These are phyloP conservation scores for Phytophthora hibernalis DNA, from an alignment of 352 stramenopile genomes.

Conservation along the genomic window DNA sequence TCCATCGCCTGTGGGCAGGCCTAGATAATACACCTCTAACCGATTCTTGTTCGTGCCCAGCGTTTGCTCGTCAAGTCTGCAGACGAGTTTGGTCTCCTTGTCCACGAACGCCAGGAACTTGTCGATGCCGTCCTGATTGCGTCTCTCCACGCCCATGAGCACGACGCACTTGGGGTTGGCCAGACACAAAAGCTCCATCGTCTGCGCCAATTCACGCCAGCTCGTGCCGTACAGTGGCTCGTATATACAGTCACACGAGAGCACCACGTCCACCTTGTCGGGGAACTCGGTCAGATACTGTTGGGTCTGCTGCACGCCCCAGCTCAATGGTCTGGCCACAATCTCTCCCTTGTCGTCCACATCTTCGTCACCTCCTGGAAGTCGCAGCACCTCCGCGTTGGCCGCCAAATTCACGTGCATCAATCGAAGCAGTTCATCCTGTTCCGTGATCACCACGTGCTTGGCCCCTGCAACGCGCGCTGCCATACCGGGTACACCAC, in stretches of 20 bases:
- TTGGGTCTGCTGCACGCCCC: slow-evolving; percentile 78
- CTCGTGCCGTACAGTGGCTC: slow-evolving; percentile 94
- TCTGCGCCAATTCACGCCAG: slow-evolving; percentile 89
- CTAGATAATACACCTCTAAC: slow-evolving; percentile 77
- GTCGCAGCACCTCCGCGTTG: slow-evolving; percentile 50
- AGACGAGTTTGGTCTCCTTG: slow-evolving; percentile 52
- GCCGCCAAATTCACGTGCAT: slow-evolving; percentile 75
- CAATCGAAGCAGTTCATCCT: slow-evolving; percentile 90
- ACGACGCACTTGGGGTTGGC: slow-evolving; percentile 65
- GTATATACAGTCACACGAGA: slow-evolving; percentile 97
- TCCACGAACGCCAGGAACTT: slow-evolving; percentile 77
- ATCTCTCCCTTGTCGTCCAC: slow-evolving; percentile 44
- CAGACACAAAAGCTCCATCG: slow-evolving; percentile 82
- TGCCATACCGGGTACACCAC: slow-evolving; percentile 93
- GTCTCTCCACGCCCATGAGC: slow-evolving; percentile 80
- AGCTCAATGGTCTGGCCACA: slow-evolving; percentile 68
- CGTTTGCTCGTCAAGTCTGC: slow-evolving; percentile 52
- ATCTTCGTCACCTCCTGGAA: slow-evolving; percentile 29
- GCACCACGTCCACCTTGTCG: slow-evolving; percentile 86
- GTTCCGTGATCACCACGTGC: slow-evolving; percentile 92
- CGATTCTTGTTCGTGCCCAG: slow-evolving; percentile 61
- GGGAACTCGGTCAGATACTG: slow-evolving; percentile 62
- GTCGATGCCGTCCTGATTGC: slow-evolving; percentile 84
- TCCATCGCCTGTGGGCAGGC: slow-evolving; percentile 23
- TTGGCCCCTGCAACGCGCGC: slow-evolving; percentile 78